Evolutionary conservation across 2,329 filamentous ascomycete species (phyloP), one percentile per base, ranked within the genome.

Genomic region (Grosmannia huntii): DNA sequence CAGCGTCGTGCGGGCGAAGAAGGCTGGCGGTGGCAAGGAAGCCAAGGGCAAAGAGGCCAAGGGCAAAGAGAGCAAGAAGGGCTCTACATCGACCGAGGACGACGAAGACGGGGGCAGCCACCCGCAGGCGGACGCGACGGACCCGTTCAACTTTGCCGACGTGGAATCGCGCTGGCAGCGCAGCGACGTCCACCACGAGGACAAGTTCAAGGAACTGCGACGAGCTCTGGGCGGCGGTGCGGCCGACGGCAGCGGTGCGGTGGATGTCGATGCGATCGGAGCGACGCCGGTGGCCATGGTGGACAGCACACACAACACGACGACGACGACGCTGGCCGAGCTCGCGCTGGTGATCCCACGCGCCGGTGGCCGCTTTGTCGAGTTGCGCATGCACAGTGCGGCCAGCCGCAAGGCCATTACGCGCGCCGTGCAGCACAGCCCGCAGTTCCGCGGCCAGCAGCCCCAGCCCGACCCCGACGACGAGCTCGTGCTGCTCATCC

Each of bases 401-500:
- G 38, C 21, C 16, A 59, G 57, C 53, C 59, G 60, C 57, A 64
- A 63, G 58, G 61, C 63, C 25, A 60, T 65, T 33, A 44, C 61
- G n/a, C 60, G 61, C 52, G 64, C 64, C 12, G 60, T 65, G 23
- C 62, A 64, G 61, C 33, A 58, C 14, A 56, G 52, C 53, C 38
- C 60, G 50, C 56, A 62, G 19, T 65, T 65, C 61, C 59, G 41
- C n/a, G 64, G 64, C 50, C 64, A 65, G 63, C 64, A 65, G 64
- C 64, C 63, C 53, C 81, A 83, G 74, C 72, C 72, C 23, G 74
- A 74, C 66, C 72, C 76, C 52, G 80, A 83, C 67, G 82, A 82
- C 68, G 78, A 80, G 68, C 75, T 83, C 25, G 80, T 83, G 72
- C 75, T 83, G 59, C 65, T 78, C 31, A 72, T 83, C 61, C 74